These are phyloP conservation scores for Kitagawia praeruptora DNA, from an alignment of 129 eudicot species.

Conservation along the genomic window DNA sequence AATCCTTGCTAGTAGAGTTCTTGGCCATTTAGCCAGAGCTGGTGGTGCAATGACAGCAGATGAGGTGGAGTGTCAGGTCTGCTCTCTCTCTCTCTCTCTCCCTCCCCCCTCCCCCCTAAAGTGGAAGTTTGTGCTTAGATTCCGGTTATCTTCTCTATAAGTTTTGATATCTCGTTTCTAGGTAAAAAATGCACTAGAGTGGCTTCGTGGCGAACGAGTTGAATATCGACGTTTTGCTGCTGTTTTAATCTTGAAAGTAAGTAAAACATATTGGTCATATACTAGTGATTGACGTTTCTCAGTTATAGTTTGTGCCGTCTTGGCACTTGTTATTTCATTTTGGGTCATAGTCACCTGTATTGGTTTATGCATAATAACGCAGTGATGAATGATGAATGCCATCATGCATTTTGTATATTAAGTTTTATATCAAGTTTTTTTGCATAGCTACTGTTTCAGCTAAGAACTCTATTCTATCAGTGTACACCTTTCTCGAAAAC, in stretches of 20 bases:
- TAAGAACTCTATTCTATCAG: neutral
- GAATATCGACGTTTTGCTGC: slow-evolving; percentile 96
- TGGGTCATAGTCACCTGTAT: neutral
- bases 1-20: slow-evolving; percentile 82
- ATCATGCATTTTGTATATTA: neutral
- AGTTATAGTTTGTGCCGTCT: neutral
- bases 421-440: neutral
- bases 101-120: neutral
- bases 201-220: slow-evolving; percentile 89
- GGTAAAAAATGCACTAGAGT: slow-evolving; percentile 80
- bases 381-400: neutral
- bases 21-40: slow-evolving; percentile 92
- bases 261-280: neutral
- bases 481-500: neutral
- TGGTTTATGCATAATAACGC: neutral
- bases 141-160: neutral
- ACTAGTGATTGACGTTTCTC: neutral
- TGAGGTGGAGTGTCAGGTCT: slow-evolving; percentile 95
- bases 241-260: slow-evolving; percentile 83
- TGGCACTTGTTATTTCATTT: neutral
- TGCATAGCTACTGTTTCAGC: neutral
- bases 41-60: slow-evolving; percentile 99
- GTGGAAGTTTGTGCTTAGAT: neutral
- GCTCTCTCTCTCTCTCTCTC: neutral
- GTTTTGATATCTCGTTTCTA: slow-evolving; percentile 11